Evolutionary conservation across 805 yeast genomes (phyloP).

Genomic region (Candida cerambycidarum): DNA sequence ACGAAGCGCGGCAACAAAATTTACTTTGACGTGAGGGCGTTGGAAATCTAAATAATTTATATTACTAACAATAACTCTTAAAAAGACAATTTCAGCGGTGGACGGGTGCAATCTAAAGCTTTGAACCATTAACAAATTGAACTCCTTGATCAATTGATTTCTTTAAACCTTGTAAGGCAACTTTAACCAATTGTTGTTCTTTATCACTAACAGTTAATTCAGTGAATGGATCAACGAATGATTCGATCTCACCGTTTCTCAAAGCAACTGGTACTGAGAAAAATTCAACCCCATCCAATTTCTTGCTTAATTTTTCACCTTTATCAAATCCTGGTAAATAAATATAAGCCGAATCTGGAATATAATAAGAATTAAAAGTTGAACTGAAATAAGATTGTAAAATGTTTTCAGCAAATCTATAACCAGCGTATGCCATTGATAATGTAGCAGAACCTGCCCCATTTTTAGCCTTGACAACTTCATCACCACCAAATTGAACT

Average conservation of each 20-base stretch:
- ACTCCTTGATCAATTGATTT: conserved; percentile 42
- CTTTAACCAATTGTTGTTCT: conserved; percentile 34
- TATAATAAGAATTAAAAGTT: conserved; percentile 16
- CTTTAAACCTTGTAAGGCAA: conserved; percentile 41
- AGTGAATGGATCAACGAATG: conserved; percentile 37
- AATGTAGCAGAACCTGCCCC: conserved; percentile 95
- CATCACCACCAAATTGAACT: conserved; percentile 81
- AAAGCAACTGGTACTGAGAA: conserved; percentile 51
- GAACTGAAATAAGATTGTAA: conserved; percentile 30
- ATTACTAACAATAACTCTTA: too few species aligned
- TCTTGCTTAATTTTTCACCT: conserved; percentile 41
- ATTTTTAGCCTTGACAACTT: conserved; percentile 91
- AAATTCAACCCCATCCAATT: conserved; percentile 41
- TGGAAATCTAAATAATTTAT: too few species aligned
- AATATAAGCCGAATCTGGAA: conserved; percentile 50
- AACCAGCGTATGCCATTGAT: conserved; percentile 95
- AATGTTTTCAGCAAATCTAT: conserved; percentile 64
- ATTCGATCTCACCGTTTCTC: conserved; percentile 35
- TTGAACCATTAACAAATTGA: conserved; percentile 28
- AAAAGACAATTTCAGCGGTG: too few species aligned
- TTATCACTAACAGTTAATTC: conserved; percentile 26
- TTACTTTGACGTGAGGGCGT: too few species aligned
- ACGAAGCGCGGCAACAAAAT: too few species aligned
- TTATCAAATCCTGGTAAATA: conserved; percentile 54
- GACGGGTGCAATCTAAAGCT: conserved; percentile 5